Evolutionary conservation across 1,139 yeast species (phyloP).

Genomic region (Kodamaea arcana): DNA sequence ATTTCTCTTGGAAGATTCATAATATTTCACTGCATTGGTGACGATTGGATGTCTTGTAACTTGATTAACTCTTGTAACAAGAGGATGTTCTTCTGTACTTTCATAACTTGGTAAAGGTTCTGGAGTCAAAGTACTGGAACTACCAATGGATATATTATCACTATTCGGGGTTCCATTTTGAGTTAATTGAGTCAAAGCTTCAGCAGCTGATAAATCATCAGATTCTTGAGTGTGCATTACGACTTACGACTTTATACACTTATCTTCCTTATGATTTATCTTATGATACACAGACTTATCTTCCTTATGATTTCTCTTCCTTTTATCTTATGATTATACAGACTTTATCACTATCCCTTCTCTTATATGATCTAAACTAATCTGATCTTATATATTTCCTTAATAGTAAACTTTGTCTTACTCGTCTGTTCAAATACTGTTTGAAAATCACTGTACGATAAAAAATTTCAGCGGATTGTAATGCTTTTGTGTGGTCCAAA

Average conservation of each 20-base stretch:
- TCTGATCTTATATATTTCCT: too few relatives aligned
- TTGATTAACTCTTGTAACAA: constrained; percentile 42
- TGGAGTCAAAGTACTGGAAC: background rate
- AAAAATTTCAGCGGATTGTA: background rate
- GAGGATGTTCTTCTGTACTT: constrained; percentile 27
- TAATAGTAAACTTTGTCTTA: too few relatives aligned
- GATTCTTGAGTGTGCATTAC: too few relatives aligned
- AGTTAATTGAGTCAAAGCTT: constrained; percentile 37
- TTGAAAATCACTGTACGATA: too few relatives aligned
- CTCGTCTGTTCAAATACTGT: too few relatives aligned
- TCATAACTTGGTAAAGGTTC: background rate
- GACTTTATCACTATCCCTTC: too few relatives aligned
- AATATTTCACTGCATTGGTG: constrained; percentile 55
- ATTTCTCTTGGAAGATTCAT: constrained; percentile 51
- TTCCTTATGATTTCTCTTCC: too few relatives aligned
- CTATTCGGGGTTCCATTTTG: constrained; percentile 8
- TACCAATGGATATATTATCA: background rate
- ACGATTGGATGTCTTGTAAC: constrained; percentile 48
- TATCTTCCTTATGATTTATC: too few relatives aligned
- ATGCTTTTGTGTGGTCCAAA: background rate
- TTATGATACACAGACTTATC: too few relatives aligned
- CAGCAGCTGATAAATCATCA: constrained; percentile 33
- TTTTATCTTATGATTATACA: too few relatives aligned
- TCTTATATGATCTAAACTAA: too few relatives aligned
- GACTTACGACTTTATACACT: too few relatives aligned